Base-by-base conservation (phyloP, 371 early-diverging fungal species). In the Mycotypha africana region DNA sequence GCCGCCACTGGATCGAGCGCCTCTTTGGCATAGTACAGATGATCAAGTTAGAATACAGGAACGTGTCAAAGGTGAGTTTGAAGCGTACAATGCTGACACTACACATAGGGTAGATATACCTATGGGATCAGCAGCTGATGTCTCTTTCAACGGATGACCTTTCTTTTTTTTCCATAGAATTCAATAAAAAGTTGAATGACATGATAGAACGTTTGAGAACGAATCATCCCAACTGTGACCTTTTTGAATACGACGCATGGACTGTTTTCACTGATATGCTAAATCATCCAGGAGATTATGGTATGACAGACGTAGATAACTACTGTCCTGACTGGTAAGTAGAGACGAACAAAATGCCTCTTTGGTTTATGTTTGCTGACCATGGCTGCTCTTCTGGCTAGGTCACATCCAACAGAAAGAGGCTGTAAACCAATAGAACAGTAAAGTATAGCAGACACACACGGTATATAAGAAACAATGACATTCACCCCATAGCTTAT, bases 1-100 rank as follows among this genome's bases (percentile, higher is more conserved):
- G 5, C 70, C 70, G 19, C 70, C 70, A 14, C 51, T 69, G 20
- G 63, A 69, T 23, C 55, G 58, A 14, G 43, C 63, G 3, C 70
- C 66, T 12, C 36, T 47, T 26, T 69, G 65, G 65, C 32, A 38
- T 41, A 31, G 45, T 1, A 30, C 38, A 33, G n/a, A 26, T 15
- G 26, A 26, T 14, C 45, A 39, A 25, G 35, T 45, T 7, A 21
- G 16, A 2, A 50, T 55, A 0, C 36, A 46, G 10, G 34, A 25
- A 16, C 61, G 62, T 25, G 65, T 61, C 17, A 35, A 34, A 36
- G 57, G 61, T 58, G 44, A 52, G 25, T 33, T 34, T 25, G 16
- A 46, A n/a, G n/a, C n/a, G n/a, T n/a, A n/a, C n/a, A n/a, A n/a
- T n/a, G n/a, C n/a, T n/a, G n/a, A n/a, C n/a, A n/a, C n/a, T n/a